Percentiles rank a stretch among this genome's conserved stretches.
Evolutionary conservation across 768 basidiomycete genomes (phyloP).

Genomic region (Amanita pseudoporphyria): DNA sequence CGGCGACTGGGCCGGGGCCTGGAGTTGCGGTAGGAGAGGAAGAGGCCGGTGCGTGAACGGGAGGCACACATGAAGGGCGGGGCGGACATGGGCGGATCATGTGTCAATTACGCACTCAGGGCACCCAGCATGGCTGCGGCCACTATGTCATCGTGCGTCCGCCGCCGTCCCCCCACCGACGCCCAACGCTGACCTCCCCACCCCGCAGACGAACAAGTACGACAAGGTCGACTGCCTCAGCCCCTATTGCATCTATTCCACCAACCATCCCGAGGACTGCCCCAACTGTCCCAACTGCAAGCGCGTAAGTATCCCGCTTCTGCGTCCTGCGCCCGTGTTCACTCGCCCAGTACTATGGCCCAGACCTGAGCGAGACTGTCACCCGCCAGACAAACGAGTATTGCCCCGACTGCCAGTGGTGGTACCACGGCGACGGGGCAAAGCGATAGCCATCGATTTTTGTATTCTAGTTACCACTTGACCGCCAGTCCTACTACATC

Average conservation of each 20-base stretch:
- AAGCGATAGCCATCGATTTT: background rate
- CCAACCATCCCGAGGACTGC: conserved; percentile 23
- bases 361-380: conserved; percentile 57
- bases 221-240: conserved; percentile 47
- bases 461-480: conserved; percentile 41
- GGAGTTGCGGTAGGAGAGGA: conserved; percentile 89
- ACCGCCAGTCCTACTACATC: conserved; percentile 72
- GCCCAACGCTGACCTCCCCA: conserved; percentile 8
- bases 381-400: conserved; percentile 40
- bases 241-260: conserved; percentile 30
- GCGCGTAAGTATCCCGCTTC: conserved; percentile 25
- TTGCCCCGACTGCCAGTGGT: conserved; percentile 50
- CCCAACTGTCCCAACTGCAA: conserved; percentile 33
- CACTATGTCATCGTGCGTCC: conserved; percentile 62
- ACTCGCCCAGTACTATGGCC: conserved; percentile 51
- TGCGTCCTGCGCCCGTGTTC: conserved; percentile 7
- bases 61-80: conserved; percentile 32
- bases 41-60: conserved; percentile 84
- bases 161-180: conserved; percentile 7
- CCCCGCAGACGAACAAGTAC: conserved; percentile 39
- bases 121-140: conserved; percentile 67
- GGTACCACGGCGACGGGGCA: conserved; percentile 40
- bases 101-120: conserved; percentile 30
- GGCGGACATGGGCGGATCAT: background rate
- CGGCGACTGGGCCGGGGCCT: conserved; percentile 33